Evolutionary conservation across 495 filamentous ascomycete genomes (phyloP).

Genomic region (Amniculicola lignicola): DNA sequence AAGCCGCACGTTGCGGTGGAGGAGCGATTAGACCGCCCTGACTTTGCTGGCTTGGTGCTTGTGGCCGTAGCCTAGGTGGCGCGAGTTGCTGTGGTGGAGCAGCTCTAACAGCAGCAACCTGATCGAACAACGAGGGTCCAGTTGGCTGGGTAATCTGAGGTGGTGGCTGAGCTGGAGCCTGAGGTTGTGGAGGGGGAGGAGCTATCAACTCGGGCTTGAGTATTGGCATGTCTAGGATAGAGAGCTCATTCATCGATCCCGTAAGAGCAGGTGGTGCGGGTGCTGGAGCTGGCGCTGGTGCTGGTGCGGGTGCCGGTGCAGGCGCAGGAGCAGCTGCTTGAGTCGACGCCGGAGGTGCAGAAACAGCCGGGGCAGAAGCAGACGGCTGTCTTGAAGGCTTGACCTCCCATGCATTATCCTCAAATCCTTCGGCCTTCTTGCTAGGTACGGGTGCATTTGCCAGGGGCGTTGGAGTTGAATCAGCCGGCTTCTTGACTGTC

Average conservation of each 20-base stretch:
- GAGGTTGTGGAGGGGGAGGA: constrained; percentile 6
- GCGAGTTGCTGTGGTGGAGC: constrained; percentile 46
- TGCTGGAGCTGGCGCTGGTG: constrained; percentile 51
- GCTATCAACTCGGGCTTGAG: constrained; percentile 18
- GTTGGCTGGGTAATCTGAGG: constrained; percentile 34
- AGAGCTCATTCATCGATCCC: constrained; percentile 20
- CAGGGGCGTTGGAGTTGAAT: constrained; percentile 50
- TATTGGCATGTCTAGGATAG: constrained; percentile 24
- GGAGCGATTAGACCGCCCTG: constrained; percentile 71
- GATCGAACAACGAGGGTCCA: constrained; percentile 32
- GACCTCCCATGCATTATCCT: constrained; percentile 96
- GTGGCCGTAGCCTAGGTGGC: constrained; percentile 65
- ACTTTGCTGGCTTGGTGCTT: constrained; percentile 61
- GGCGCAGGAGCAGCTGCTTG: constrained; percentile 46
- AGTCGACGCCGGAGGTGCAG: constrained; percentile 45
- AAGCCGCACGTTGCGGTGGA: constrained; percentile 78
- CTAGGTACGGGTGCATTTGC: constrained; percentile 48
- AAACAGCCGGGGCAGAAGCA: constrained; percentile 35
- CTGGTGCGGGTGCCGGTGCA: constrained; percentile 69
- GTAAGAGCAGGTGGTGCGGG: constrained; percentile 36
- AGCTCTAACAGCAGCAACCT: constrained; percentile 35
- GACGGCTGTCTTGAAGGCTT: constrained; percentile 74
- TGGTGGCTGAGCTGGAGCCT: constrained; percentile 34
- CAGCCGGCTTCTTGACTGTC: constrained; percentile 45
- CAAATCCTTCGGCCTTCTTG: constrained; percentile 64